These are phyloP conservation scores for Termitomyces sp. DNA, from an alignment of 768 basidiomycete genomes.

Conservation along the genomic window DNA sequence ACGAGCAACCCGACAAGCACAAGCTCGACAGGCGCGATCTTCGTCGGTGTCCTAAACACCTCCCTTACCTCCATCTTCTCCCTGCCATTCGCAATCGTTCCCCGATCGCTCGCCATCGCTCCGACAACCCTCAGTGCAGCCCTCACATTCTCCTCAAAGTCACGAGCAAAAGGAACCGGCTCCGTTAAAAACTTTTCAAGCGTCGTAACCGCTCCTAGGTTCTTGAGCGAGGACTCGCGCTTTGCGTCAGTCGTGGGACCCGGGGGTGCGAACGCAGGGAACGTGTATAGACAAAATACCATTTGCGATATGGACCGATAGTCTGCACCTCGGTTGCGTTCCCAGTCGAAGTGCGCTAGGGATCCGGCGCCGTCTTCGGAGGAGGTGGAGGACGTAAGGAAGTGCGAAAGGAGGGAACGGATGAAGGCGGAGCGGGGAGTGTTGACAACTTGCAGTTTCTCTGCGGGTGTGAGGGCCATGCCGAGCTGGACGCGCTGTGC, in stretches of 20 bases:
- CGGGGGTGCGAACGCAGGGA: constrained; percentile 16
- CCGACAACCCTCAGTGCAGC: constrained; percentile 7
- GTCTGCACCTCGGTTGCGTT: constrained; percentile 44
- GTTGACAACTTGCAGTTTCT: constrained; percentile 64
- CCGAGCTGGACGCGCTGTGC: constrained; percentile 70
- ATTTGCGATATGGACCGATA: constrained; percentile 56
- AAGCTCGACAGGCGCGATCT: constrained; percentile 68
- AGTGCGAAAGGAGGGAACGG: constrained; percentile 45
- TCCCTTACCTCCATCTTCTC: constrained; percentile 27
- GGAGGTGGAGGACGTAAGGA: constrained; percentile 51
- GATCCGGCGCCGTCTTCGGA: constrained; percentile 35
- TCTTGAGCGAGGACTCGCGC: constrained; percentile 41
- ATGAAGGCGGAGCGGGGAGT: constrained; percentile 55
- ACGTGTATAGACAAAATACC: constrained; percentile 45
- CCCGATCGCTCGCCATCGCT: neutral
- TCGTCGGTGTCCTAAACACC: constrained; percentile 34
- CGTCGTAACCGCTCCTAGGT: constrained; percentile 14
- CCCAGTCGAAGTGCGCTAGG: constrained; percentile 43
- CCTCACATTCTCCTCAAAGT: constrained; percentile 1
- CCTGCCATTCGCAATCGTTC: constrained; percentile 5
- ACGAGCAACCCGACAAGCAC: constrained; percentile 53
- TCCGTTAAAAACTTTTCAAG: constrained; percentile 24
- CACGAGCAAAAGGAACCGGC: neutral
- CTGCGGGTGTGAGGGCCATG: constrained; percentile 61
- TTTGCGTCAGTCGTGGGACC: constrained; percentile 24